Conservation (phyloP, 1,284 basidiomycete genomes). For the Sporisorium scitamineum region DNA sequence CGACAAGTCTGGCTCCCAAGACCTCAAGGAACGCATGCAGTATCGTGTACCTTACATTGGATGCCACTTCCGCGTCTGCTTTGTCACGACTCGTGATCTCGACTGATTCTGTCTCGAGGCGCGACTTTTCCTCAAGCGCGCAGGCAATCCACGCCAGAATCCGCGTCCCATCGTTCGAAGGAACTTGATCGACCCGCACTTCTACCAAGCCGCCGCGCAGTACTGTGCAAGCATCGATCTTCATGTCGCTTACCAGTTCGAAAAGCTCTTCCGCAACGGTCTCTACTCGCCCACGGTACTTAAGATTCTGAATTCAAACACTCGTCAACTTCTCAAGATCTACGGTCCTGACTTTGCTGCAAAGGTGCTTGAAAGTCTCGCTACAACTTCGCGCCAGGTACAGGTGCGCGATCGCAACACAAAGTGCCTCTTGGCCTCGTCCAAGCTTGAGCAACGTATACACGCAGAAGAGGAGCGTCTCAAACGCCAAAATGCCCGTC, state of each 20-base stretch:
- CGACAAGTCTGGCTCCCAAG: neutral
- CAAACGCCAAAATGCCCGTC: constrained; percentile 6
- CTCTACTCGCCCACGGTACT: constrained; percentile 30
- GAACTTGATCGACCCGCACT: constrained; percentile 21
- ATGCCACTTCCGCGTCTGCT: constrained; percentile 29
- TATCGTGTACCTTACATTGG: constrained; percentile 24
- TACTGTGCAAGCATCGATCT: constrained; percentile 28
- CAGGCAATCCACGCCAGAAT: constrained; percentile 18
- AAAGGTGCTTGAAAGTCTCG: constrained; percentile 24
- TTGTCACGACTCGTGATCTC: constrained; percentile 20
- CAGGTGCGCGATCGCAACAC: constrained; percentile 27
- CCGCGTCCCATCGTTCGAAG: constrained; percentile 15
- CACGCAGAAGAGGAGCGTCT: constrained; percentile 17
- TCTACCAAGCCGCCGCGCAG: constrained; percentile 14
- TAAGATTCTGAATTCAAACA: constrained; percentile 20
- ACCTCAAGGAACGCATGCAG: constrained; percentile 7
- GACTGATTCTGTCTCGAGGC: constrained; percentile 39
- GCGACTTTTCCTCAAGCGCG: constrained; percentile 23
- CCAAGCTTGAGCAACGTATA: constrained; percentile 23
- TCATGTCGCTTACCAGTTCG: constrained; percentile 31
- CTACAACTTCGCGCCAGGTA: constrained; percentile 11
- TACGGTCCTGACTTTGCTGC: constrained; percentile 19
- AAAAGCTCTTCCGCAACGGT: constrained; percentile 33
- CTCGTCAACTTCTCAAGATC: constrained; percentile 15
- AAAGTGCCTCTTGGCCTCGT: constrained; percentile 20